Evolutionary conservation across 2,329 filamentous ascomycete genomes (phyloP).

Genomic region (Aureobasidium melanogenum): DNA sequence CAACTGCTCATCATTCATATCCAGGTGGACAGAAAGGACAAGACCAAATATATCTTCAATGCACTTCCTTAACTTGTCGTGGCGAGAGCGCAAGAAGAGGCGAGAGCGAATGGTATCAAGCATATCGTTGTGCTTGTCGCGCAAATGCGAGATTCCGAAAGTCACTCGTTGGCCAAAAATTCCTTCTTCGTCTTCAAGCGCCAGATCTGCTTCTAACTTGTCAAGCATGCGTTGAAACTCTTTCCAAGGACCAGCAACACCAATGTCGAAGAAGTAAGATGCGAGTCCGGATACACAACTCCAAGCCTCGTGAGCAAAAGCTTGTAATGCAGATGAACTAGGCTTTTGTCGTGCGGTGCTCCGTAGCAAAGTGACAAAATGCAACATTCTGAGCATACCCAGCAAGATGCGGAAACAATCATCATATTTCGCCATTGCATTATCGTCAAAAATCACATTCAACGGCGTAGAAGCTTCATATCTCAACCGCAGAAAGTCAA

Average conservation of each 20-base stretch:
- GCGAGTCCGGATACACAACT: constrained; percentile 68
- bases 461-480: constrained; percentile 71
- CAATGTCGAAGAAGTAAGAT: constrained; percentile 72
- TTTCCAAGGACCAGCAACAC: constrained; percentile 64
- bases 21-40: constrained; percentile 14
- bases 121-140: constrained; percentile 20
- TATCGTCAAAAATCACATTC: constrained; percentile 61
- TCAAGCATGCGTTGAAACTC: constrained; percentile 59
- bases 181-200: constrained; percentile 40
- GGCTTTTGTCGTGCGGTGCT: constrained; percentile 22
- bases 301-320: constrained; percentile 65
- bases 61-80: constrained; percentile 18
- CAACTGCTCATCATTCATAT: neutral
- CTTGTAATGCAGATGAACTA: constrained; percentile 11
- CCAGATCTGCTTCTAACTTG: constrained; percentile 51
- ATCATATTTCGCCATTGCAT: constrained; percentile 71
- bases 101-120: constrained; percentile 23
- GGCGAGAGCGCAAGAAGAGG: constrained; percentile 24
- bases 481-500: constrained; percentile 86
- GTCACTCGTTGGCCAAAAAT: constrained; percentile 11
- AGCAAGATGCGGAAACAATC: constrained; percentile 72
- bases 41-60: constrained; percentile 21
- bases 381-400: constrained; percentile 62
- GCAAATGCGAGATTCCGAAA: constrained; percentile 20
- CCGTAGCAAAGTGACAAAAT: constrained; percentile 37